Percentiles rank a stretch among this genome's conserved stretches.
Evolutionary conservation across 768 basidiomycete species (phyloP).

Genomic region (Hygrophoropsis aurantiaca): DNA sequence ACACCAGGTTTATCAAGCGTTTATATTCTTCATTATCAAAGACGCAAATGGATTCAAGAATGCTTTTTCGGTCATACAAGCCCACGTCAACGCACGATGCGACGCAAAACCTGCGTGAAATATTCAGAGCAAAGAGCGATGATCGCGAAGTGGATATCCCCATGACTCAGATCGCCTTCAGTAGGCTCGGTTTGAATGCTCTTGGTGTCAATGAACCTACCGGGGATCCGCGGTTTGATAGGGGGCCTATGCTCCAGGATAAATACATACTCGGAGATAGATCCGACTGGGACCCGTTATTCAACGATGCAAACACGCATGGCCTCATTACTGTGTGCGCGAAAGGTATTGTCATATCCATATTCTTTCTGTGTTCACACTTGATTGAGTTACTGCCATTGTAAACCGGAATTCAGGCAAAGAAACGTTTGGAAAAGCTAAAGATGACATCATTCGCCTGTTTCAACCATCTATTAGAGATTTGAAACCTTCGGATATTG

Average conservation of each 20-base stretch:
- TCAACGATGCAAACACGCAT: slow-evolving; percentile 1
- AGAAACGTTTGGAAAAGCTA: too few species aligned
- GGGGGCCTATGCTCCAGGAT: slow-evolving; percentile 1
- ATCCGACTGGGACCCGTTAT: not conserved
- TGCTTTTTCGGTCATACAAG: slow-evolving; percentile 1
- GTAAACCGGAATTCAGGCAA: too few species aligned
- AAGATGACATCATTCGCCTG: too few species aligned
- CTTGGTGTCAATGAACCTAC: not conserved
- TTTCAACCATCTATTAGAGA: too few species aligned
- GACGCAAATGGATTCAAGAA: slow-evolving; percentile 4
- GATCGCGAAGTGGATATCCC: not conserved
- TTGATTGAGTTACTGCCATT: too few species aligned
- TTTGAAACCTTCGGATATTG: slow-evolving; percentile 4
- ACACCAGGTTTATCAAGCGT: slow-evolving; percentile 2
- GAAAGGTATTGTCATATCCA: too few species aligned
- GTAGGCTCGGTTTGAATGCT: slow-evolving; percentile 3
- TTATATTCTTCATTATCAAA: slow-evolving; percentile 7
- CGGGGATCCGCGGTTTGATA: slow-evolving; percentile 3
- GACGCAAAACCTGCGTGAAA: not conserved
- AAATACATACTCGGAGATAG: slow-evolving; percentile 1
- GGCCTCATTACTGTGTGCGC: slow-evolving; percentile 2
- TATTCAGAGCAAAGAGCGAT: not conserved
- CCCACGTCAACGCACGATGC: slow-evolving; percentile 2
- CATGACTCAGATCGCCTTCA: slow-evolving; percentile 8
- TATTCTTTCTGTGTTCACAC: too few species aligned